phyloP scores from a whole-genome alignment of 371 early-diverging fungal genomes.

The Rhizopus arrhizus region DNA sequence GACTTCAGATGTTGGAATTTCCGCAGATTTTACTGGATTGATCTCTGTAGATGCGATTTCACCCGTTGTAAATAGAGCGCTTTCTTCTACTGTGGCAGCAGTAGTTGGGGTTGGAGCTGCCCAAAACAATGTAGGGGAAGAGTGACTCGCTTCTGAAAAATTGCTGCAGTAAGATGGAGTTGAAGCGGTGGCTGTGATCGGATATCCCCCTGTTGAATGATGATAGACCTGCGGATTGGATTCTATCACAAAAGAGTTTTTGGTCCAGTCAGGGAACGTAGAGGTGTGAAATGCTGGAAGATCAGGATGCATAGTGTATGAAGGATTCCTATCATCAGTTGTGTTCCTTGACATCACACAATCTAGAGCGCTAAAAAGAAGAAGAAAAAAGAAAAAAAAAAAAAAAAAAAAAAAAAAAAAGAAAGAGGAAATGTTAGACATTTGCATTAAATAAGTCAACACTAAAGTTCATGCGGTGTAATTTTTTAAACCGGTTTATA shows the following conservation, averaged over 20 bases:
- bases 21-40: not conserved
- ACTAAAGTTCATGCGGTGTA: not conserved
- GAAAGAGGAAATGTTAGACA: not conserved
- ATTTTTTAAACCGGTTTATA: conserved; percentile 3
- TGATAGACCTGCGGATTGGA: not conserved
- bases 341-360: conserved; percentile 2
- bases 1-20: conserved; percentile 1
- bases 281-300: conserved; percentile 1
- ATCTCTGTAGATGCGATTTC: not conserved
- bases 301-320: not conserved
- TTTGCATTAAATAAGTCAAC: conserved; percentile 3
- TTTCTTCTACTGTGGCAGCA: not conserved
- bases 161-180: not conserved
- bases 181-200: not conserved
- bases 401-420: not conserved
- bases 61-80: not conserved
- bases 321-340: not conserved
- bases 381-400: not conserved
- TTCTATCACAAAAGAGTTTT: not conserved
- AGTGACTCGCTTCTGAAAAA: conserved; percentile 5
- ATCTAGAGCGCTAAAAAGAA: not conserved
- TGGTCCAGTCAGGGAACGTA: not conserved
- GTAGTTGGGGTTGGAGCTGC: not conserved
- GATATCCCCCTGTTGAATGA: not conserved
- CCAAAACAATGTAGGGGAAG: conserved; percentile 3